Conservation (phyloP, 495 filamentous ascomycete species). For the Xylaria curta region DNA sequence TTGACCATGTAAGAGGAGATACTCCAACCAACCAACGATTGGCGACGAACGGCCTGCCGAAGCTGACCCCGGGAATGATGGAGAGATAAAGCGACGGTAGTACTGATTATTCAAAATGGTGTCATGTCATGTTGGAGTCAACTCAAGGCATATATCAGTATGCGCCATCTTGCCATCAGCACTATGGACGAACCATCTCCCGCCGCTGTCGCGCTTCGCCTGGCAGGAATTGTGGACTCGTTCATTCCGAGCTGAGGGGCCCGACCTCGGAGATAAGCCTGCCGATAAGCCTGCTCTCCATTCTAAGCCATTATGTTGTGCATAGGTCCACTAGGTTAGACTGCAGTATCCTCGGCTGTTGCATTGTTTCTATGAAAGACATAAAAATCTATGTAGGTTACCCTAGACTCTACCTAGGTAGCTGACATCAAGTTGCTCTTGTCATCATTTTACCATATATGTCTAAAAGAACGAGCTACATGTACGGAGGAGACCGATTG, state of each 20-base stretch:
- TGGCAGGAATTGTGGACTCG: conserved; percentile 14
- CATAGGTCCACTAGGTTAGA: not conserved
- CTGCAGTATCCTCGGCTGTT: not conserved
- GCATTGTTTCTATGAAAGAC: not conserved
- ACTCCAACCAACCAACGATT: not conserved
- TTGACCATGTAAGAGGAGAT: conserved; percentile 7
- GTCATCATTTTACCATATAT: not conserved
- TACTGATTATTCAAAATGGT: not conserved
- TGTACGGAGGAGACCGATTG: not conserved
- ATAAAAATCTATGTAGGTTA: not conserved
- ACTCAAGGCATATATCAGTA: not conserved
- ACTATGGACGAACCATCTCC: not conserved
- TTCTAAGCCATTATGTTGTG: not conserved
- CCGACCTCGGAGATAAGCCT: conserved; percentile 20
- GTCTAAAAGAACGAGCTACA: not conserved
- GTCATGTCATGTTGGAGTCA: conserved; percentile 4
- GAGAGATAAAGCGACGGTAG: not conserved
- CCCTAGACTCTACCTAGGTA: not conserved
- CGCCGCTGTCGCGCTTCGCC: not conserved
- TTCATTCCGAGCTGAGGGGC: not conserved
- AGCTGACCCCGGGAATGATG: conserved; percentile 2
- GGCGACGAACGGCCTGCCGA: not conserved
- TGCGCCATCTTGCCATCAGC: not conserved
- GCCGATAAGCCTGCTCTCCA: not conserved
- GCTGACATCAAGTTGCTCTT: not conserved